Evolutionary conservation across 2,329 filamentous ascomycete species (phyloP), one percentile per base, ranked within the genome.

Genomic region (Pseudocercospora macadamiae): DNA sequence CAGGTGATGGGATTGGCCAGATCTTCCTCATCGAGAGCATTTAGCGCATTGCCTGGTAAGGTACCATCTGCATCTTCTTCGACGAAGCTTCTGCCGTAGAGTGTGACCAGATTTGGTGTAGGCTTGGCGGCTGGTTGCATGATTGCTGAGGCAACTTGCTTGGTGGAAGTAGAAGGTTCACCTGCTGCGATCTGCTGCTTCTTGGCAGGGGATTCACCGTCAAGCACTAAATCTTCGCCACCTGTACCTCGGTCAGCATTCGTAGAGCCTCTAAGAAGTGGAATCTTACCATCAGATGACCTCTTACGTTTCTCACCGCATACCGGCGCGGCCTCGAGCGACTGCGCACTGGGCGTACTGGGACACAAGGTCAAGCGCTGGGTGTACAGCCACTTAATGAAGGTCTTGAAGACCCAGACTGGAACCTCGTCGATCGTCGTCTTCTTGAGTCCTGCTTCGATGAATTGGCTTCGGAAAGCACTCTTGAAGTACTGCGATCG

Each of bases 361-460:
- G n/a, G 8, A 16, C 34, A 5, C 8, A 56, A 16, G 32, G 4
- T 55, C 21, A 61, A 30, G 3, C 42, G 47, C 28, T 52, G 51
- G 9, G 53, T 62, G 21, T 62, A 62, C 36, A 64, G 49, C 62
- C 62, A 64, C 0, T 48, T 32, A 8, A 62, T 19, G 37, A 64
- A 64, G 3, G 59, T 47, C 18, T 59, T 34, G 48, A 64, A 57
- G 16, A 49, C 25, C 57, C 36, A 54, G 3, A 51, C 53, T 32
- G 42, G 23, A 14, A 55, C 49, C 19, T 62, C 60, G 14, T 51
- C 42, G 18, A 60, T 48, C 25, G 32, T 42, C 32, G 34, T 23
- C 19, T 30, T 34, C 14, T 7, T 19, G 14, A 23, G 19, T 3
- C 4, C n/a, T 4, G 42, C 10, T 7, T 55, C 53, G 16, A 3